These are phyloP conservation scores for Xylariaceae sp. DNA, from an alignment of 2,329 filamentous ascomycete genomes.

Conservation along the genomic window DNA sequence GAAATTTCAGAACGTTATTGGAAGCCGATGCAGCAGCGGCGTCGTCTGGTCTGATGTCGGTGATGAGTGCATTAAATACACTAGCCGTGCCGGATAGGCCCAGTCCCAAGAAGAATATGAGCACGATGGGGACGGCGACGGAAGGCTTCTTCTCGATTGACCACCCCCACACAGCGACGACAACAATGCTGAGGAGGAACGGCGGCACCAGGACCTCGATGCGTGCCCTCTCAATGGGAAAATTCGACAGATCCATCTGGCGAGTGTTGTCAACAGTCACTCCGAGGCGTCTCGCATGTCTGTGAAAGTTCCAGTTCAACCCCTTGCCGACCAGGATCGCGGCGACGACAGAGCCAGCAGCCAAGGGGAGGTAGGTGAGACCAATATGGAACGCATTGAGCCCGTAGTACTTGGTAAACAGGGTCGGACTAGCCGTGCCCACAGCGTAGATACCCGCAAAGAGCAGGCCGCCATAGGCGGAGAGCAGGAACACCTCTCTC, in stretches of 20 bases:
- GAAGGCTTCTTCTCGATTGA: constrained; percentile 44
- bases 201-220: constrained; percentile 52
- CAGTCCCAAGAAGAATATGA: constrained; percentile 53
- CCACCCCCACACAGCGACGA: constrained; percentile 54
- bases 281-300: constrained; percentile 57
- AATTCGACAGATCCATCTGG: constrained; percentile 45
- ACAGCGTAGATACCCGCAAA: constrained; percentile 54
- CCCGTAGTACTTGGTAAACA: constrained; percentile 45
- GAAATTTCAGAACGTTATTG: constrained; percentile 57
- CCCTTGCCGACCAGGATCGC: constrained; percentile 51
- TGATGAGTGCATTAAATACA: constrained; percentile 56
- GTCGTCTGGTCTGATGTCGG: constrained; percentile 56
- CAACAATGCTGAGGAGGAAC: constrained; percentile 48
- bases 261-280: constrained; percentile 56
- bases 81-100: constrained; percentile 56
- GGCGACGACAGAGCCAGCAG: constrained; percentile 43
- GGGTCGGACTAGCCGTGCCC: constrained; percentile 45
- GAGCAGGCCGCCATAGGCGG: constrained; percentile 48
- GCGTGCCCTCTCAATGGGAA: constrained; percentile 51
- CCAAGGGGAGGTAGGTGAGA: constrained; percentile 50
- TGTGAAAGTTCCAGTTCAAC: constrained; percentile 55
- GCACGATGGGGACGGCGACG: constrained; percentile 48
- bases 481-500: constrained; percentile 50
- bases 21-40: constrained; percentile 58
- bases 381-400: constrained; percentile 47